phyloP scores from a whole-genome alignment of 768 basidiomycete species.

The Wakefieldia striispora region DNA sequence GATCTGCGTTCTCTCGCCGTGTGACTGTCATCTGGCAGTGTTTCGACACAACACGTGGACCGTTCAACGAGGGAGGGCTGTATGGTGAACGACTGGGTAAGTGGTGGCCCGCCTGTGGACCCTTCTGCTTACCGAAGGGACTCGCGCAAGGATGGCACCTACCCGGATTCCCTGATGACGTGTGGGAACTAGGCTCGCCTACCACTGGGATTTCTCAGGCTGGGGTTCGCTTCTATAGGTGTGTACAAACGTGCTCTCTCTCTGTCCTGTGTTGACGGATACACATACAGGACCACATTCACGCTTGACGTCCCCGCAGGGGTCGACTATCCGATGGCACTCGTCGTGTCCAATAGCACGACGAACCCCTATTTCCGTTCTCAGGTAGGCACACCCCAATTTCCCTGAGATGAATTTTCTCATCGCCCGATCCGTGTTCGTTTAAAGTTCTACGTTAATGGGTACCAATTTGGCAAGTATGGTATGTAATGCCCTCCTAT shows the following conservation, averaged over 20 bases:
- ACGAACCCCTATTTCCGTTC: conserved; percentile 42
- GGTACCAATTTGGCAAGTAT: conserved; percentile 28
- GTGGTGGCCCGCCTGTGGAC: neutral
- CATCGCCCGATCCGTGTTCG: too few relatives aligned
- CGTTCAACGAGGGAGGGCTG: conserved; percentile 58
- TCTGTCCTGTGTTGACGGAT: too few relatives aligned
- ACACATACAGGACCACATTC: conserved; percentile 33
- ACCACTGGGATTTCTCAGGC: conserved; percentile 40
- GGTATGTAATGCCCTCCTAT: conserved; percentile 1
- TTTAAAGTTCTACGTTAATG: conserved; percentile 25
- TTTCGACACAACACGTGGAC: conserved; percentile 47
- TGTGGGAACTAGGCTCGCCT: conserved; percentile 44
- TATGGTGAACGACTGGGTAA: conserved; percentile 51
- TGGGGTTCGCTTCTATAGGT: conserved; percentile 51
- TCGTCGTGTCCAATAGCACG: conserved; percentile 45
- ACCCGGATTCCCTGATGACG: conserved; percentile 50
- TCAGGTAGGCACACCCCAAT: conserved; percentile 12
- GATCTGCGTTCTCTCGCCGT: neutral
- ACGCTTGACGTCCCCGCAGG: conserved; percentile 42
- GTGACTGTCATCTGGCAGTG: conserved; percentile 36
- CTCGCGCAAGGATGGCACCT: conserved; percentile 46
- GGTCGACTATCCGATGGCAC: conserved; percentile 47
- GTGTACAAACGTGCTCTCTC: neutral
- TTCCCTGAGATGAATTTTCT: neutral
- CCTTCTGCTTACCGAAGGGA: conserved; percentile 3